Evolutionary conservation across 1,284 basidiomycete genomes (phyloP).

Genomic region (Puccinia polysora): DNA sequence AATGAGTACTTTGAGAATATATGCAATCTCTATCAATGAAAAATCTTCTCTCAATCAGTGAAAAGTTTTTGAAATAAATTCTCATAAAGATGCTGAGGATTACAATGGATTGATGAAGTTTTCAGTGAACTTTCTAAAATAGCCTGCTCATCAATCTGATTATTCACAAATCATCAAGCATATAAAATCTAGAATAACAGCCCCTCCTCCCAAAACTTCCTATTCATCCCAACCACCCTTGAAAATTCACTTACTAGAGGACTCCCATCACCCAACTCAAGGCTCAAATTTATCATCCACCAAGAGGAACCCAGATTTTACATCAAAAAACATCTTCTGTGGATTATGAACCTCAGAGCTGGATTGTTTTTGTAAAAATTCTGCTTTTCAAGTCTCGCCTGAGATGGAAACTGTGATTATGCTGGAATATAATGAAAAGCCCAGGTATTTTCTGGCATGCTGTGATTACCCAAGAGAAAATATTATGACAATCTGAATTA

Average conservation of each 20-base stretch:
- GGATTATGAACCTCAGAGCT: constrained; percentile 42
- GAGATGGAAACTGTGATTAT: constrained; percentile 3
- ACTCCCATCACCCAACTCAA: neutral
- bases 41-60: constrained; percentile 5
- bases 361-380: constrained; percentile 34
- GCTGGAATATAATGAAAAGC: constrained; percentile 37
- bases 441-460: constrained; percentile 35
- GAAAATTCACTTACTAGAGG: neutral
- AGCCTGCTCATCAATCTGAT: constrained; percentile 3
- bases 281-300: neutral
- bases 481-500: no score
- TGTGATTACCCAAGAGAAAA: constrained; percentile 32
- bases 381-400: neutral
- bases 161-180: no score
- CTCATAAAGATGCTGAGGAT: constrained; percentile 1
- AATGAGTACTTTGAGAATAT: no score
- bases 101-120: neutral
- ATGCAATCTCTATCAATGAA: neutral
- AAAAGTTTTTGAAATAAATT: constrained; percentile 15
- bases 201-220: neutral
- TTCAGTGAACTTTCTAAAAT: neutral
- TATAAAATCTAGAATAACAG: neutral
- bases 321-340: constrained; percentile 26
- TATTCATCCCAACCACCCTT: neutral
- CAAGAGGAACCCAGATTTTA: constrained; percentile 27